A percentile compares a stretch with the other conserved stretches of the same genome.
Evolutionary conservation across 2,329 filamentous ascomycete species (phyloP).

Genomic region (Phialophora expanda): DNA sequence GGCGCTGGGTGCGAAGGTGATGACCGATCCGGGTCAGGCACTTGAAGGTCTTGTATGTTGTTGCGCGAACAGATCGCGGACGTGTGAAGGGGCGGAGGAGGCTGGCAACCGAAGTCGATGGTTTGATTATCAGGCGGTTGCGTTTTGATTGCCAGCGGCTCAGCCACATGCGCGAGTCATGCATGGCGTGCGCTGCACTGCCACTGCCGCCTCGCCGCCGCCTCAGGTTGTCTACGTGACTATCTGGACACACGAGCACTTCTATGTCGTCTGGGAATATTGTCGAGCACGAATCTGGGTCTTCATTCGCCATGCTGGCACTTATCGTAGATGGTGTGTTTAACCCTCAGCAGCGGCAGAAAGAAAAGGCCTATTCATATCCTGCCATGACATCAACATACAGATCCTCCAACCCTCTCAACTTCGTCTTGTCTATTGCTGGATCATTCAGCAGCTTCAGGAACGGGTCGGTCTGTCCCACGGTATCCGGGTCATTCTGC

Average conservation of each 20-base stretch:
- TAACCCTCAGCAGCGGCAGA: not conserved
- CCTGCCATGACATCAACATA: slow-evolving; percentile 23
- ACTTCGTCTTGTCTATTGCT: slow-evolving; percentile 15
- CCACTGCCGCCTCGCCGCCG: slow-evolving; percentile 18
- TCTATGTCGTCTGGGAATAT: not conserved
- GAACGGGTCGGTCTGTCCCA: slow-evolving; percentile 46
- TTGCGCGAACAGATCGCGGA: not conserved
- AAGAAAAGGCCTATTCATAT: not conserved
- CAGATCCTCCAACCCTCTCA: slow-evolving; percentile 16
- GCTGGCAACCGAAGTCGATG: slow-evolving; percentile 1
- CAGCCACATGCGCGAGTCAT: slow-evolving; percentile 17
- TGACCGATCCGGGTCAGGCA: not conserved
- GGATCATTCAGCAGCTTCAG: slow-evolving; percentile 40
- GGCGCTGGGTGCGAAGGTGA: not conserved
- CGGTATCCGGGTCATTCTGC: slow-evolving; percentile 44
- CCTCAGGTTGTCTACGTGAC: not conserved
- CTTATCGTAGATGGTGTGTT: not conserved
- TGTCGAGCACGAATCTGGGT: not conserved
- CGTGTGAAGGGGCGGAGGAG: slow-evolving; percentile 8
- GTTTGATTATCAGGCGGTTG: slow-evolving; percentile 21
- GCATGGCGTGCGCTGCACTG: slow-evolving; percentile 6
- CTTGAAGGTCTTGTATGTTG: not conserved
- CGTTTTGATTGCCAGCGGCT: slow-evolving; percentile 15
- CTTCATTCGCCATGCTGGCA: not conserved
- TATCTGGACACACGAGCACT: not conserved